Conservation (phyloP, 1,284 basidiomycete species). For the Puccinia brachypodii region DNA sequence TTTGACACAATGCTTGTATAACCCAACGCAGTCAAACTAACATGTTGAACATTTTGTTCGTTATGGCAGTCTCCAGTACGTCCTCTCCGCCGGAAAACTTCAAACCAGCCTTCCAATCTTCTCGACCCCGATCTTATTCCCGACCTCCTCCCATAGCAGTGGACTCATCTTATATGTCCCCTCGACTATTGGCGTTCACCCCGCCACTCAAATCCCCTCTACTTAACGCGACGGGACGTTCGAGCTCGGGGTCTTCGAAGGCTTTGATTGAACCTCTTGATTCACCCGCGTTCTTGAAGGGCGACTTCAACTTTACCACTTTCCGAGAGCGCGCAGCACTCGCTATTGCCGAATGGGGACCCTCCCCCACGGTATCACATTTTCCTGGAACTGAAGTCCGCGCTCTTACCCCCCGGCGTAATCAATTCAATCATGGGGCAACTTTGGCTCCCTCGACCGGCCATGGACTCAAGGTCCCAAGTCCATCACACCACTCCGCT, state of each 20-base stretch:
- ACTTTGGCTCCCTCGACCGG: not conserved
- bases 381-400: not conserved
- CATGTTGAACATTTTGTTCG: not conserved
- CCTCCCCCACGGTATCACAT: slow-evolving; percentile 8
- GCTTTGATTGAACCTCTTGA: slow-evolving; percentile 8
- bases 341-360: slow-evolving; percentile 38
- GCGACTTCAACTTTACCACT: slow-evolving; percentile 19
- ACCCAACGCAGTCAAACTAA: not conserved
- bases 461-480: slow-evolving; percentile 6
- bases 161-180: not conserved
- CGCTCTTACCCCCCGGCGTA: slow-evolving; percentile 1
- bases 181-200: not conserved
- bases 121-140: slow-evolving; percentile 20
- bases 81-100: not conserved
- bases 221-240: not conserved
- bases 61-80: not conserved
- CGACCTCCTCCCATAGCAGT: slow-evolving; percentile 12
- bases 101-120: not conserved
- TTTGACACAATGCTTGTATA: no score
- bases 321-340: not conserved
- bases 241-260: not conserved
- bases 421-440: not conserved
- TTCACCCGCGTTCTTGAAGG: slow-evolving; percentile 35
- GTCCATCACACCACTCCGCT: not conserved
- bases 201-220: not conserved